Evolutionary conservation across 208 protist genomes (phyloP), one percentile per base, ranked within the genome.

Genomic region (Giardia duodenalis): DNA sequence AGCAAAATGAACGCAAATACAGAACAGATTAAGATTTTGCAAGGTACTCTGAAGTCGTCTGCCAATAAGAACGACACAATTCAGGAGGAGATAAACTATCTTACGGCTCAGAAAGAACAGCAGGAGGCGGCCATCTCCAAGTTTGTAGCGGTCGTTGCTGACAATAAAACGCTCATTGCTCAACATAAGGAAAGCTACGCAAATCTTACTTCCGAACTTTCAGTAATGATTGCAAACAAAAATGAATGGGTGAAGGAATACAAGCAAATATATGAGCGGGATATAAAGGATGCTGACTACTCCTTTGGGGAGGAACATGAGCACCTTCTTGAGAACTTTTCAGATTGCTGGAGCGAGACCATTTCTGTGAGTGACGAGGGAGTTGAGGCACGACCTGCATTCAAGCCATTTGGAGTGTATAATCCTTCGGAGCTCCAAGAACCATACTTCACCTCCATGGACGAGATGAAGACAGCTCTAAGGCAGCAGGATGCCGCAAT

Each of bases 381-480:
- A 2, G 44, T 45, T 47, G 88, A 91, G 45, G 44, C 44, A 0
- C 4, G 44, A 42, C 86, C 86, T 45, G 4, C 86, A 19, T 44
- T 45, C 19, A 91, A 91, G 44, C 88, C 44, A 48, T 4, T 4
- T n/a, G 88, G 2, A 4, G 46, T 47, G 2, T 47, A 47, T n/a
- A 91, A 91, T n/a, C 43, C 88, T 2, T 4, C n/a, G 22, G 44
- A 91, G 44, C 88, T 91, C 47, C 1, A 3, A n/a, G 88, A 91
- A 45, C 88, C 88, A 47, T 91, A 91, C 44, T 91, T 91, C n/a
- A 1, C 4, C 2, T 47, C n/a, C 43, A 43, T 47, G 2, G 88
- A 91, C 39, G 88, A 91, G 88, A 91, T 91, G 42, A 91, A 91
- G 44, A 48, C n/a, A 22, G 44, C 44, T n/a, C 45, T 91, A n/a